A percentile compares a stretch with the other conserved stretches of the same genome.
phyloP scores from a whole-genome alignment of 805 yeast genomes.

The Zygosaccharomyces kombuchaensis region DNA sequence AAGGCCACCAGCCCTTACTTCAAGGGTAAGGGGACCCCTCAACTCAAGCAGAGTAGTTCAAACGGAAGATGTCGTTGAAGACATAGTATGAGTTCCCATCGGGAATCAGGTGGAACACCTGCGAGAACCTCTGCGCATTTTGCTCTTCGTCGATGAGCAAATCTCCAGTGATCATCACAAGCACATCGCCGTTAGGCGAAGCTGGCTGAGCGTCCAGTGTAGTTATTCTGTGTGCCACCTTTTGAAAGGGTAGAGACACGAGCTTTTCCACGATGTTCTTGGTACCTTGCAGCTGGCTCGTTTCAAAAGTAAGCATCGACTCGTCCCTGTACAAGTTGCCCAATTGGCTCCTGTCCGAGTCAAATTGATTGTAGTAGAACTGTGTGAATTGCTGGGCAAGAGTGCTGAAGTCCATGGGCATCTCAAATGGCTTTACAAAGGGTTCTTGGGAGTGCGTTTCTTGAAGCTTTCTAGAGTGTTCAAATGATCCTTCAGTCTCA shows the following conservation, averaged over 20 bases:
- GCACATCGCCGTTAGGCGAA: constrained; percentile 83
- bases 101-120: constrained; percentile 94
- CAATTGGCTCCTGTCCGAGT: constrained; percentile 84
- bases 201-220: constrained; percentile 98
- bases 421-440: constrained; percentile 7
- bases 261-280: constrained; percentile 89
- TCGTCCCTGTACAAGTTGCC: constrained; percentile 94
- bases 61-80: constrained; percentile 94
- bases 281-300: constrained; percentile 91
- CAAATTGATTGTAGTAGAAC: constrained; percentile 94
- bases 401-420: constrained; percentile 44
- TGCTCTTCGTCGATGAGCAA: constrained; percentile 87
- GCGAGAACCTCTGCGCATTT: constrained; percentile 94
- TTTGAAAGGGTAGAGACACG: constrained; percentile 81
- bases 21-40: not conserved
- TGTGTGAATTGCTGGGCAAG: constrained; percentile 77
- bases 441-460: not conserved
- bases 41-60: constrained; percentile 64
- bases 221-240: constrained; percentile 88
- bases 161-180: constrained; percentile 98
- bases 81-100: constrained; percentile 90
- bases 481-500: not conserved
- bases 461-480: not conserved
- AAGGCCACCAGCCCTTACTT: not conserved
- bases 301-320: constrained; percentile 96